Evolutionary conservation across 1,284 basidiomycete genomes (phyloP).

Genomic region (Leucoagaricus sp.): DNA sequence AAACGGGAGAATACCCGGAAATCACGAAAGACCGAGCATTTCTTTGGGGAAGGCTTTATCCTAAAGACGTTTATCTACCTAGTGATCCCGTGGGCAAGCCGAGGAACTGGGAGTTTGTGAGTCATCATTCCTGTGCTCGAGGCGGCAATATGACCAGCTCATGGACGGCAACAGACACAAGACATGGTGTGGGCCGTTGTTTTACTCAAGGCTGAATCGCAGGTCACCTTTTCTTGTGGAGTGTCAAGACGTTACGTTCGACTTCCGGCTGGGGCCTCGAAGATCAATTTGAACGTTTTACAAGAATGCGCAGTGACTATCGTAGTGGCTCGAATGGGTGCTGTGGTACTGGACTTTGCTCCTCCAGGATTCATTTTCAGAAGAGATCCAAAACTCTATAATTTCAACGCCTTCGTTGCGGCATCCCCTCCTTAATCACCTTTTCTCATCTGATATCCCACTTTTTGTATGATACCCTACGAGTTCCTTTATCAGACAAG

Average conservation of each 20-base stretch:
- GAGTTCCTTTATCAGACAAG: no score
- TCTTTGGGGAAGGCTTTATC: slow-evolving; percentile 30
- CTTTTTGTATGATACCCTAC: no score
- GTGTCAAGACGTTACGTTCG: slow-evolving; percentile 5
- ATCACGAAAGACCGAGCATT: slow-evolving; percentile 25
- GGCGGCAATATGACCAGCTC: neutral
- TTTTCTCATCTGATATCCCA: no score
- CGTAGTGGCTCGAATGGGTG: slow-evolving; percentile 17
- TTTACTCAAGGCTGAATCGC: slow-evolving; percentile 47
- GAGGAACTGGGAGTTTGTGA: slow-evolving; percentile 19
- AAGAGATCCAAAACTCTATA: slow-evolving; percentile 19
- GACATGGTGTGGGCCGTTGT: slow-evolving; percentile 61
- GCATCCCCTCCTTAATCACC: slow-evolving; percentile 14
- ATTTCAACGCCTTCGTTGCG: slow-evolving; percentile 27
- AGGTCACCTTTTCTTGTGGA: slow-evolving; percentile 21
- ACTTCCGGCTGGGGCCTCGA: slow-evolving; percentile 18
- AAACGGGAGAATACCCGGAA: slow-evolving; percentile 25
- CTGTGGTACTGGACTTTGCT: slow-evolving; percentile 13
- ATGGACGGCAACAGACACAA: slow-evolving; percentile 20
- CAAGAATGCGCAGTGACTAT: slow-evolving; percentile 20
- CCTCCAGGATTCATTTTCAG: slow-evolving; percentile 21
- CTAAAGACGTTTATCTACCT: slow-evolving; percentile 19
- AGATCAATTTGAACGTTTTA: slow-evolving; percentile 20
- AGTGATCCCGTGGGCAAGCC: slow-evolving; percentile 21
- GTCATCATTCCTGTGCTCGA: slow-evolving; percentile 2